These are phyloP conservation scores for Aspergillus saccharolyticus DNA, from an alignment of 495 filamentous ascomycete genomes.

Conservation along the genomic window DNA sequence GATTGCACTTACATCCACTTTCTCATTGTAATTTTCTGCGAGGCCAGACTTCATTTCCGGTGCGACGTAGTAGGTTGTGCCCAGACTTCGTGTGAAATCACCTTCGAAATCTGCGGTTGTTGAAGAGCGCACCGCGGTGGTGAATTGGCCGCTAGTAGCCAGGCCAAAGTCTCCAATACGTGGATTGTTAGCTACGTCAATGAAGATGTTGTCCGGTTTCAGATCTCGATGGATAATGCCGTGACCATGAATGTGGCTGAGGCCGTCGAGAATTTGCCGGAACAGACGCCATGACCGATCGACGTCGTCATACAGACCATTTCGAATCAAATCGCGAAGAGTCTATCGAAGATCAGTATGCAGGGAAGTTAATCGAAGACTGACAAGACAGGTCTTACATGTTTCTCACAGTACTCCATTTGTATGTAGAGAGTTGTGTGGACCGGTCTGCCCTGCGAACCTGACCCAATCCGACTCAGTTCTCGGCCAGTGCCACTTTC, in stretches of 20 bases:
- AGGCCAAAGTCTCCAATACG: conserved; percentile 96
- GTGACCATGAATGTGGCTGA: conserved; percentile 83
- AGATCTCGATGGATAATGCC: conserved; percentile 95
- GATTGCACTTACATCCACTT: conserved; percentile 71
- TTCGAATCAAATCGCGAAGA: conserved; percentile 81
- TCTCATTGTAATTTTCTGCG: conserved; percentile 76
- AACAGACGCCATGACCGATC: conserved; percentile 86
- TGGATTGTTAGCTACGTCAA: conserved; percentile 82
- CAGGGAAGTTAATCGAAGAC: background rate
- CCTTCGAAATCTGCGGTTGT: conserved; percentile 44
- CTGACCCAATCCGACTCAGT: conserved; percentile 31
- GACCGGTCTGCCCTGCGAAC: conserved; percentile 37
- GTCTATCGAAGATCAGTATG: conserved; percentile 48
- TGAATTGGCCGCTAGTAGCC: conserved; percentile 79
- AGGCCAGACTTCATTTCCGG: conserved; percentile 76
- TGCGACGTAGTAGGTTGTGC: conserved; percentile 92
- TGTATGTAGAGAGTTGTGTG: conserved; percentile 71
- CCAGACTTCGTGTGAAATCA: conserved; percentile 78
- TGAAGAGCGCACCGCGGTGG: conserved; percentile 44
- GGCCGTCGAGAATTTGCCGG: conserved; percentile 84
- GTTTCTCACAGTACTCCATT: conserved; percentile 97
- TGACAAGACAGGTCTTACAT: conserved; percentile 45
- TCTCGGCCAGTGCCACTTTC: conserved; percentile 25
- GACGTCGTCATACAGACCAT: conserved; percentile 62
- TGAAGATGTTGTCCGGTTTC: conserved; percentile 98